A percentile compares a stretch with the other conserved stretches of the same genome.
These are phyloP conservation scores for Pseudogymnoascus sp. DNA, from an alignment of 2,329 filamentous ascomycete species.

Conservation along the genomic window DNA sequence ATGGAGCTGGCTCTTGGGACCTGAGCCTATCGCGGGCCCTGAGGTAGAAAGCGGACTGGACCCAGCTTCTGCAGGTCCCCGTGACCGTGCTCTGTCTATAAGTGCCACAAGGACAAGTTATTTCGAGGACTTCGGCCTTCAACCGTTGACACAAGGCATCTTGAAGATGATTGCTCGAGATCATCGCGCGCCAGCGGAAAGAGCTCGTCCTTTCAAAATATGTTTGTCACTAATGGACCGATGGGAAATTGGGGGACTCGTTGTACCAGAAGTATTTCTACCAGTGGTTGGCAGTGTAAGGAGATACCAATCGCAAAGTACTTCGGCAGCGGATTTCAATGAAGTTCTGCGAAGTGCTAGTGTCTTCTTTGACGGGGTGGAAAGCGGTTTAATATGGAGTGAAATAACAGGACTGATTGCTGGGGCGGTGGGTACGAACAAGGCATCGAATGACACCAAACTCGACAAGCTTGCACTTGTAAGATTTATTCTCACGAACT, in stretches of 20 bases:
- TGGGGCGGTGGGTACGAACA: slow-evolving; percentile 45
- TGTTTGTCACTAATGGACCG: slow-evolving; percentile 95
- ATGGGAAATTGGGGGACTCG: slow-evolving; percentile 89
- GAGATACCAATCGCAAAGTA: slow-evolving; percentile 58
- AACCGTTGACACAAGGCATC: slow-evolving; percentile 64
- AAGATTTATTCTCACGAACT: slow-evolving; percentile 74
- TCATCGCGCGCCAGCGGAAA: slow-evolving; percentile 49
- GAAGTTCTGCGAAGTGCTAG: slow-evolving; percentile 90
- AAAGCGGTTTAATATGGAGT: slow-evolving; percentile 86
- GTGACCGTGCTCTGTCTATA: slow-evolving; percentile 25
- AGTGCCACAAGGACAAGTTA: slow-evolving; percentile 59
- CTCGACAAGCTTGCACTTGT: slow-evolving; percentile 63
- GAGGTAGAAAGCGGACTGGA: slow-evolving; percentile 42
- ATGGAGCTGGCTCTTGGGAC: slow-evolving; percentile 95
- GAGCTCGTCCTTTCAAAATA: slow-evolving; percentile 79
- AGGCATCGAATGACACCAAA: slow-evolving; percentile 33
- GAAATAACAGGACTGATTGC: slow-evolving; percentile 65
- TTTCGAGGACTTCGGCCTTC: slow-evolving; percentile 72
- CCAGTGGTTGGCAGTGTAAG: slow-evolving; percentile 75
- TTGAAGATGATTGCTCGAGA: slow-evolving; percentile 63
- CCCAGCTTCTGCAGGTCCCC: slow-evolving; percentile 30
- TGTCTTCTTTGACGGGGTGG: slow-evolving; percentile 94
- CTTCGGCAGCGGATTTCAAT: slow-evolving; percentile 61
- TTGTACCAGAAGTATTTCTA: slow-evolving; percentile 83
- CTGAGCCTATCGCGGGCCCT: slow-evolving; percentile 44